phyloP scores from a whole-genome alignment of 208 protist genomes.

The Wallacemonas sp. region DNA sequence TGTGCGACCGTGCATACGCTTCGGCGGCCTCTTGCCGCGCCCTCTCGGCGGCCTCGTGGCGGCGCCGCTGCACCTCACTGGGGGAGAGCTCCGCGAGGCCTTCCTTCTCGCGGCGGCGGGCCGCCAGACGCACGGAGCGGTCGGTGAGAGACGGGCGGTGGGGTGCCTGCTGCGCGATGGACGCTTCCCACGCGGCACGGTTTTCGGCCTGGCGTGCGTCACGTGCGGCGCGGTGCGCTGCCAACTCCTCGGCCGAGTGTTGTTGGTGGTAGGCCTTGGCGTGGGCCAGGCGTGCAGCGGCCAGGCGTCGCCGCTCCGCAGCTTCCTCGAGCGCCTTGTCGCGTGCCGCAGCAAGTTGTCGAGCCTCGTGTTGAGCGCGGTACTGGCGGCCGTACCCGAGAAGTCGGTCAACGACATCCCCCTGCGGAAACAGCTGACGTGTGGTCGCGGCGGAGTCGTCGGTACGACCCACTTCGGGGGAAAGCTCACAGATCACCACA shows the following conservation, averaged over 20 bases:
- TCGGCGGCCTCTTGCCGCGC: constrained; percentile 13
- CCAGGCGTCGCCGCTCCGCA: neutral
- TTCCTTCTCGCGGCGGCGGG: constrained; percentile 11
- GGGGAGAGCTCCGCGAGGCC: constrained; percentile 7
- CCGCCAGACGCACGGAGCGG: constrained; percentile 20
- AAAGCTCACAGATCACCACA: constrained; percentile 33
- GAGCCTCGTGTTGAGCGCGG: neutral
- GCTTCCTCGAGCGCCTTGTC: neutral
- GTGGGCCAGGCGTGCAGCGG: constrained; percentile 10
- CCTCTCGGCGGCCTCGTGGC: constrained; percentile 14
- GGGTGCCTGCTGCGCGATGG: neutral
- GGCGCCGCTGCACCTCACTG: constrained; percentile 14
- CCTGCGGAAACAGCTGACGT: neutral
- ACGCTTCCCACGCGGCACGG: neutral
- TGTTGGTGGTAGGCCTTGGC: constrained; percentile 6
- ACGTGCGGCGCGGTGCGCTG: constrained; percentile 12
- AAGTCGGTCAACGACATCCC: constrained; percentile 47
- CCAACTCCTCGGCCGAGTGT: constrained; percentile 12
- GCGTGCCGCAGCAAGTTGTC: constrained; percentile 7
- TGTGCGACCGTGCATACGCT: neutral
- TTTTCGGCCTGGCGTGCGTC: neutral
- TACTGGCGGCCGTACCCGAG: constrained; percentile 37
- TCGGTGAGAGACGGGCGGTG: constrained; percentile 15
- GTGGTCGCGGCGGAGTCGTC: neutral
- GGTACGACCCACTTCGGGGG: constrained; percentile 9